These are phyloP conservation scores for Fusarium citri DNA, from an alignment of 2,329 filamentous ascomycete species.

Conservation along the genomic window DNA sequence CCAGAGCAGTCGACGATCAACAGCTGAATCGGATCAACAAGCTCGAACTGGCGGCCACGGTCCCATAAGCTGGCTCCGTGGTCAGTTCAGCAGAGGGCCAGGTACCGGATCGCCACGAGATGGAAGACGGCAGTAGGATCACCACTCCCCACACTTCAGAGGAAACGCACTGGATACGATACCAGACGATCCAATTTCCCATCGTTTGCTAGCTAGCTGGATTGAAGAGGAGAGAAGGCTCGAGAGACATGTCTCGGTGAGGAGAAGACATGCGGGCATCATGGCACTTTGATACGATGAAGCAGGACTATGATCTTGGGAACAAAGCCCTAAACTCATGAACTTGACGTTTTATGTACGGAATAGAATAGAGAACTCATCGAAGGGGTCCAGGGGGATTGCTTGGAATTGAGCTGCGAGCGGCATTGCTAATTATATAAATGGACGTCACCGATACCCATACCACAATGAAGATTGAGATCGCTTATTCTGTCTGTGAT, in stretches of 20 bases:
- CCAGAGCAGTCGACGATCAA: constrained; percentile 49
- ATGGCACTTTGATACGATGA: background rate
- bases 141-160: constrained; percentile 19
- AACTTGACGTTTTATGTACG: constrained; percentile 25
- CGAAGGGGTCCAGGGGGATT: background rate
- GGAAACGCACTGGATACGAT: constrained; percentile 4
- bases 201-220: constrained; percentile 4
- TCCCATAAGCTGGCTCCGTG: constrained; percentile 59
- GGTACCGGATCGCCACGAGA: constrained; percentile 47
- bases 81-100: constrained; percentile 52
- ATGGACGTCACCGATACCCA: constrained; percentile 34
- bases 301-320: background rate
- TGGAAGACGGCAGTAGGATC: constrained; percentile 45
- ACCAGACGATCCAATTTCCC: constrained; percentile 6
- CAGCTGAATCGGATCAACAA: constrained; percentile 48
- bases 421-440: constrained; percentile 36
- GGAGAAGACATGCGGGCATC: background rate
- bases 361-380: constrained; percentile 37
- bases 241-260: background rate
- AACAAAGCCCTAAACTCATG: background rate
- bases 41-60: constrained; percentile 49
- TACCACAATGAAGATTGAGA: constrained; percentile 27
- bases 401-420: constrained; percentile 29
- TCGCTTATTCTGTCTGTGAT: background rate
- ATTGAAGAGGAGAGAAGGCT: background rate